phyloP scores from a whole-genome alignment of 2,329 filamentous ascomycete genomes.

The Malbranchea zuffiana region DNA sequence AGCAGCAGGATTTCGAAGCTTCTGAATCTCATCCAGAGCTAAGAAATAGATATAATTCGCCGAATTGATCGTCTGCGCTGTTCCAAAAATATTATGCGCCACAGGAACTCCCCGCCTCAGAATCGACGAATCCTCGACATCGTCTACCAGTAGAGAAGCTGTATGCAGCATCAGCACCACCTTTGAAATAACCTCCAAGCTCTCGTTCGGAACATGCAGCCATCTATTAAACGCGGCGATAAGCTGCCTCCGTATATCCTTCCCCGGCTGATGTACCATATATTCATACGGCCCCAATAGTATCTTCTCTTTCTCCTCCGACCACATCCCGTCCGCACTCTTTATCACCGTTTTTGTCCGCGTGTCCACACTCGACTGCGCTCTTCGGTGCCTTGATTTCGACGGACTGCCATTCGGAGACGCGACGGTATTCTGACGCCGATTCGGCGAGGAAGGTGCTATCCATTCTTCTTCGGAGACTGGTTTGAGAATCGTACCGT shows the following conservation, averaged over 20 bases:
- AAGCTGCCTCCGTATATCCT: conserved; percentile 29
- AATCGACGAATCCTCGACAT: conserved; percentile 35
- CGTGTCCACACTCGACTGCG: conserved; percentile 7
- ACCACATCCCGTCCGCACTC: conserved; percentile 42
- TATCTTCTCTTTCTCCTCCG: conserved; percentile 63
- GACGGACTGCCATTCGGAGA: background rate
- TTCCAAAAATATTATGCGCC: conserved; percentile 36
- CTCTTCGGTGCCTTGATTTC: conserved; percentile 1
- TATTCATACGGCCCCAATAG: conserved; percentile 72
- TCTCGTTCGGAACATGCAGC: conserved; percentile 25
- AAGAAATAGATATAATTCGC: conserved; percentile 36
- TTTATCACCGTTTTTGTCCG: conserved; percentile 8
- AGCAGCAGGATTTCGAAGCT: conserved; percentile 23
- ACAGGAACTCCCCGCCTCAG: conserved; percentile 35
- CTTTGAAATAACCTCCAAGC: conserved; percentile 25
- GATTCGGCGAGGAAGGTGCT: conserved; percentile 30
- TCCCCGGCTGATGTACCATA: conserved; percentile 61
- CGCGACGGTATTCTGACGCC: conserved; percentile 14
- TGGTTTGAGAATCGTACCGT: conserved; percentile 39
- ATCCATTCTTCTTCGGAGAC: conserved; percentile 55
- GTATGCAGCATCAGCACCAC: conserved; percentile 31
- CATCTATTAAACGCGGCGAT: conserved; percentile 32
- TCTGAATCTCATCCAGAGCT: conserved; percentile 25
- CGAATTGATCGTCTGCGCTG: conserved; percentile 37
- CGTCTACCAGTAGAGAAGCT: conserved; percentile 35